Evolutionary conservation across 495 filamentous ascomycete genomes (phyloP).

Genomic region (Podospora bellae-mahoneyi): DNA sequence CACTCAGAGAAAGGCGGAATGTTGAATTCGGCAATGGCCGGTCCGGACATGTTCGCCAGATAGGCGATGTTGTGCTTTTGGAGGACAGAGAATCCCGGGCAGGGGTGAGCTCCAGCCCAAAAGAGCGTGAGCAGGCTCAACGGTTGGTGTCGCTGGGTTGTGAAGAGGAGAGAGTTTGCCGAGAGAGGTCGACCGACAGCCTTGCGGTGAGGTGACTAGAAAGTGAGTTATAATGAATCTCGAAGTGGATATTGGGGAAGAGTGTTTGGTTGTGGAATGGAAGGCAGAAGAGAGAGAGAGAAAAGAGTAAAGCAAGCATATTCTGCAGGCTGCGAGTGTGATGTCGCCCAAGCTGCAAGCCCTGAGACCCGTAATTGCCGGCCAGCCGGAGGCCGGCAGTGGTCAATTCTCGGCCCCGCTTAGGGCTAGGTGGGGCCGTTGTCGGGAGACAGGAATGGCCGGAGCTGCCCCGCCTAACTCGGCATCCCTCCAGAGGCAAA

Average conservation of each 20-base stretch:
- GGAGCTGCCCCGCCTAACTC: background rate
- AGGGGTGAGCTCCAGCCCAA: slow-evolving; percentile 25
- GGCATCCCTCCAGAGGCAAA: too few species aligned
- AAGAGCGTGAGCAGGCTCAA: too few species aligned
- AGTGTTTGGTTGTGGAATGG: too few species aligned
- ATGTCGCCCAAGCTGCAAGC: background rate
- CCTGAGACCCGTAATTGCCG: background rate
- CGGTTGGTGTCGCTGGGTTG: too few species aligned
- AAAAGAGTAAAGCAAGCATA: too few species aligned
- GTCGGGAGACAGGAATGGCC: background rate
- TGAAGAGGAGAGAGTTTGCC: too few species aligned
- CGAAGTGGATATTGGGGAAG: too few species aligned
- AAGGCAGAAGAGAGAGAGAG: too few species aligned
- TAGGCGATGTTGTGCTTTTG: slow-evolving; percentile 54
- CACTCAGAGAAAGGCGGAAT: slow-evolving; percentile 36
- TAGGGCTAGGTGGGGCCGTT: background rate
- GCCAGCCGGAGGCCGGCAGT: background rate
- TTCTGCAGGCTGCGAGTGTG: too few species aligned
- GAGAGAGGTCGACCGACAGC: too few species aligned
- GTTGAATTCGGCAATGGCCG: slow-evolving; percentile 25
- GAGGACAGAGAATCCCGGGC: slow-evolving; percentile 60
- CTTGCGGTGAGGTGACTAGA: too few species aligned
- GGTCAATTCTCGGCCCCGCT: background rate
- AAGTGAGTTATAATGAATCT: too few species aligned
- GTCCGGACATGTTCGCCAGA: slow-evolving; percentile 19